Base-by-base conservation (phyloP, 2,329 filamentous ascomycete species). In the Hypoxylon sp. region DNA sequence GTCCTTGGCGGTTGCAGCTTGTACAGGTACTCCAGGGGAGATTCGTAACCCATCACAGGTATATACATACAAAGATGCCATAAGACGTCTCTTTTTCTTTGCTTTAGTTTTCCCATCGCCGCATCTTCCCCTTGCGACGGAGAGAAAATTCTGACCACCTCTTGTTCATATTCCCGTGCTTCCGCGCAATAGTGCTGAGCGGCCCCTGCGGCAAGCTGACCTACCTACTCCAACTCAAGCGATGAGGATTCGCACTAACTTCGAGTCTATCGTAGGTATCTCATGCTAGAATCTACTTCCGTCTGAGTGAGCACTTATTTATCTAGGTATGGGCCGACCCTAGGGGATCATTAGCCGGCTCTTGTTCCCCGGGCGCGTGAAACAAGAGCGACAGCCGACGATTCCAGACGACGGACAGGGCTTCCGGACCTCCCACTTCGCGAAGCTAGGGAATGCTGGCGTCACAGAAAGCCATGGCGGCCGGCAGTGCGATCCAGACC, bases 181-280 rank as follows among this genome's bases (percentile, higher is more conserved):
- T 44, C 39, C 39, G 39, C 39, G 39, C 39, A 44, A 44, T 44
- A 44, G 39, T 44, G 39, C 39, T 44, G 39, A 44, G 39, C 39
- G 39, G 39, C 39, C 39, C 39, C 39, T 44, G 39, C 39, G 39
- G 39, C 39, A n/a, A 44, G 39, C 39, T 44, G 39, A 44, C 39
- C 39, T 17, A 8, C 39, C n/a, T 17, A 22, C 39, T 6, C 17
- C 39, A 22, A 44, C 17, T 44, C 6, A 19, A 10, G 39, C 39
- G 39, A 44, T 11, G 39, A 44, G 39, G 17, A 22, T 44, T 19
- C 6, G 8, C 17, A 11, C 39, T 19, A 44, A 44, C 14, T 44
- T 9, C 3, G 17, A 44, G 3, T n/a, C 39, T 19, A 44, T 44
- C 39, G 39, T 22, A 44, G 17, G 39, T 44, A 44, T 44, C 17